Evolutionary conservation across 495 filamentous ascomycete genomes (phyloP).

Genomic region (Aspergillus haitiensis): DNA sequence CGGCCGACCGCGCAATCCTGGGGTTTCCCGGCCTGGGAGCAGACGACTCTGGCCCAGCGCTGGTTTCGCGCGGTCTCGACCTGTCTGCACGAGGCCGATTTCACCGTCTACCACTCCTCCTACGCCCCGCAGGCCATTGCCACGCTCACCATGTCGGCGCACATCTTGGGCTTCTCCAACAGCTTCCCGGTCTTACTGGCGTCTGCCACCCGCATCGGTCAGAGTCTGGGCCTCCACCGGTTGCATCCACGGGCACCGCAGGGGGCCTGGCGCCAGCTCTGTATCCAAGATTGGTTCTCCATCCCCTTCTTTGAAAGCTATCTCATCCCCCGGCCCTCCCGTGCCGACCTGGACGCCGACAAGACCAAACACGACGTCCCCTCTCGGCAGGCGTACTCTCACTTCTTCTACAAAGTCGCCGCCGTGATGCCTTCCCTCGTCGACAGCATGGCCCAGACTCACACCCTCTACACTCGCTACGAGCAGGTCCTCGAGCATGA

Average conservation of each 20-base stretch:
- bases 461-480: constrained; percentile 37
- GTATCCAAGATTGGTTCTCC: constrained; percentile 48
- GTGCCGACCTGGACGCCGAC: constrained; percentile 31
- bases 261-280: constrained; percentile 42
- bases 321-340: constrained; percentile 36
- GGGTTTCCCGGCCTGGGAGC: constrained; percentile 39
- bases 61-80: constrained; percentile 39
- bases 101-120: constrained; percentile 35
- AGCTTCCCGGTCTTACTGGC: constrained; percentile 36
- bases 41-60: constrained; percentile 31
- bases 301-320: constrained; percentile 47
- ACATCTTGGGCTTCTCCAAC: constrained; percentile 44
- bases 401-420: constrained; percentile 39
- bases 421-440: constrained; percentile 38
- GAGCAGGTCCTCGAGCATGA: constrained; percentile 43
- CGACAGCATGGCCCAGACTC: constrained; percentile 34
- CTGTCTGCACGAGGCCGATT: constrained; percentile 40
- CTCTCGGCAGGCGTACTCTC: constrained; percentile 32
- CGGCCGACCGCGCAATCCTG: constrained; percentile 28
- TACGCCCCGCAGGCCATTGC: constrained; percentile 41
- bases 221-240: constrained; percentile 32
- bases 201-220: constrained; percentile 35
- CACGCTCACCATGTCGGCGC: constrained; percentile 42
- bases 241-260: constrained; percentile 25
- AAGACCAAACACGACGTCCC: constrained; percentile 32